Evolutionary conservation across 2,329 filamentous ascomycete species (phyloP), one percentile per base, ranked within the genome.

Genomic region (Penicillium sp.): DNA sequence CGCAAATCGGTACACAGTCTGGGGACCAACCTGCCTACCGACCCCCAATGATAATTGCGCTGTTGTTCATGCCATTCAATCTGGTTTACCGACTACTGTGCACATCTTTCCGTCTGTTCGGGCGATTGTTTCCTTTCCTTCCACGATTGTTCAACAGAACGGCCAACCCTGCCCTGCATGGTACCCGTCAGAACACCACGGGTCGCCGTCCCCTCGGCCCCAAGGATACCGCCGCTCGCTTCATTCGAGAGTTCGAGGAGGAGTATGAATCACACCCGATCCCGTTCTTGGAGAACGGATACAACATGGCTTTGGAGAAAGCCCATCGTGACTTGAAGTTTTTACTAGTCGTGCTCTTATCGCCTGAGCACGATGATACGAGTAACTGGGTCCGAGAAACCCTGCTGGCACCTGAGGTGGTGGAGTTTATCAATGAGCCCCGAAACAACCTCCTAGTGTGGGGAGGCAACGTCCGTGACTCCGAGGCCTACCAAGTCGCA

Each of bases 291-390:
- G 92, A 97, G 68, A 89, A 89, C 48, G 92, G 93, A 4, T 94
- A 97, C 69, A 92, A 95, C 5, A 90, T 96, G 74, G 92, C 92
- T 0, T 85, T 96, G 58, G 94, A 99, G 68, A 77, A 88, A 36
- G 92, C 93, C 5, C 97, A 97, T 78, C 87, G 86, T 63, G 91
- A 97, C 34, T 82, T 97, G 52, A 95, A 95, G 70, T 96, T 95
- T 69, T 79, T 99, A 13, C 76, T 97, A n/a, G 88, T 97, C 14
- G 78, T 97, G 5, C 82, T 99, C 14, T 77, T 96, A 49, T 95
- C 92, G 0, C 91, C 92, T 0, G 94, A 97, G 73, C 93, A 99
- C 72, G 94, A 99, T 68, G 92, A 97, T 65, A 97, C 90, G 1
- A 82, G 86, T 21, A 80, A 83, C 0, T 99, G 96, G 76, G 85